Percentiles rank a stretch among this genome's conserved stretches.
phyloP scores from a whole-genome alignment of 331 rosid species.

The Malus hybrid region DNA sequence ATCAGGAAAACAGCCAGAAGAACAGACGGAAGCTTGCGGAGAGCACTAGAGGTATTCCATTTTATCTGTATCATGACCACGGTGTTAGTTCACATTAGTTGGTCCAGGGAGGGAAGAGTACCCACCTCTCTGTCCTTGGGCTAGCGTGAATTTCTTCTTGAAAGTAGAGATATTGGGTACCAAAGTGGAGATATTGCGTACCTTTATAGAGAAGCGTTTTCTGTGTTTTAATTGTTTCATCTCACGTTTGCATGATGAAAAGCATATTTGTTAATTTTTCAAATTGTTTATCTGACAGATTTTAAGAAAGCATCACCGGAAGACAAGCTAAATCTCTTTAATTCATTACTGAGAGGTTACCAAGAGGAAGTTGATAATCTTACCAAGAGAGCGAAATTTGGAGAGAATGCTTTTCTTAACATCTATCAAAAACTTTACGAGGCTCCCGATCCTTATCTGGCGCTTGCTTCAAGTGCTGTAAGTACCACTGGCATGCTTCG shows the following conservation, averaged over 20 bases:
- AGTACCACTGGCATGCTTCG: constrained; percentile 29
- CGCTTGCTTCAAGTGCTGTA: constrained; percentile 88
- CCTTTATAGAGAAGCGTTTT: neutral
- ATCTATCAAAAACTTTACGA: constrained; percentile 92
- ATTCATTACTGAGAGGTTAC: constrained; percentile 74
- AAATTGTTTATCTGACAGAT: constrained; percentile 36
- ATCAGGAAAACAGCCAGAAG: constrained; percentile 98
- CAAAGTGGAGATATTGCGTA: neutral
- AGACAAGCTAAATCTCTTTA: constrained; percentile 71
- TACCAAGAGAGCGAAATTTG: constrained; percentile 92
- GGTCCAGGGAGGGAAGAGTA: neutral
- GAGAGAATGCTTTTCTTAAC: constrained; percentile 97
- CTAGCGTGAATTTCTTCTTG: neutral
- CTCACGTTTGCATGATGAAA: neutral
- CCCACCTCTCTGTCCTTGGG: neutral
- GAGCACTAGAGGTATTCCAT: constrained; percentile 68
- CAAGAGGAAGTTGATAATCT: constrained; percentile 97
- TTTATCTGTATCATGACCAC: neutral
- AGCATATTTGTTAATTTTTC: neutral
- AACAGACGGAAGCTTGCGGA: constrained; percentile 97
- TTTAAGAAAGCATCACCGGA: constrained; percentile 82
- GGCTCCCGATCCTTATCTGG: constrained; percentile 98
- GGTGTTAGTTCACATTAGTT: neutral
- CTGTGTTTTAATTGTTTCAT: neutral
- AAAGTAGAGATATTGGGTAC: neutral